Conservation (phyloP, 495 filamentous ascomycete genomes). For the Neurospora cerealis region DNA sequence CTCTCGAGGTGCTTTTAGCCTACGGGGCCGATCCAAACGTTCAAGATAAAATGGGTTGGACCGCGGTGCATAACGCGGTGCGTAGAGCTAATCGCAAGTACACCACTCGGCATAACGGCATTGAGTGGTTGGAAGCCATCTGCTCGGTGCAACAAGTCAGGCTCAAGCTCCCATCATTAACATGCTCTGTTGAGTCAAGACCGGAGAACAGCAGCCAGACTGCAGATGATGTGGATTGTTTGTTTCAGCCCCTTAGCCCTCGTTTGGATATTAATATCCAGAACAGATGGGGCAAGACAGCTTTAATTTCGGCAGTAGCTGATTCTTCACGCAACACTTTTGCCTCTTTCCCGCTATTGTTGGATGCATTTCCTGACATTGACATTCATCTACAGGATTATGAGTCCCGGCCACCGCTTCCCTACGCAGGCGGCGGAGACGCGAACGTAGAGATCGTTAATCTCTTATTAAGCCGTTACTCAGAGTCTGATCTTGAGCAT, state of each 20-base stretch:
- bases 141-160: background rate
- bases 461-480: background rate
- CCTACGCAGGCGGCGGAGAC: rapidly evolving
- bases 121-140: background rate
- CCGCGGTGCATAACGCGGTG: background rate
- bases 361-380: background rate
- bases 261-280: background rate
- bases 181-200: background rate
- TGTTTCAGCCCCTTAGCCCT: background rate
- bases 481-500: background rate
- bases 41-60: rapidly evolving
- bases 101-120: background rate
- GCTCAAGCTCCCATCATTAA: background rate
- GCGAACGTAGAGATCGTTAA: background rate
- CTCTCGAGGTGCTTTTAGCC: background rate
- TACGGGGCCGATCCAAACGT: background rate
- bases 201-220: background rate
- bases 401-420: background rate
- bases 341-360: too few species aligned
- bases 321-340: too few species aligned
- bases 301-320: rapidly evolving
- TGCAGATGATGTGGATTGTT: rapidly evolving
- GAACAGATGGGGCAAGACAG: background rate
- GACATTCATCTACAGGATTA: background rate
- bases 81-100: too few species aligned